Conservation (phyloP, 495 filamentous ascomycete species). For the Talaromyces thailandensis region DNA sequence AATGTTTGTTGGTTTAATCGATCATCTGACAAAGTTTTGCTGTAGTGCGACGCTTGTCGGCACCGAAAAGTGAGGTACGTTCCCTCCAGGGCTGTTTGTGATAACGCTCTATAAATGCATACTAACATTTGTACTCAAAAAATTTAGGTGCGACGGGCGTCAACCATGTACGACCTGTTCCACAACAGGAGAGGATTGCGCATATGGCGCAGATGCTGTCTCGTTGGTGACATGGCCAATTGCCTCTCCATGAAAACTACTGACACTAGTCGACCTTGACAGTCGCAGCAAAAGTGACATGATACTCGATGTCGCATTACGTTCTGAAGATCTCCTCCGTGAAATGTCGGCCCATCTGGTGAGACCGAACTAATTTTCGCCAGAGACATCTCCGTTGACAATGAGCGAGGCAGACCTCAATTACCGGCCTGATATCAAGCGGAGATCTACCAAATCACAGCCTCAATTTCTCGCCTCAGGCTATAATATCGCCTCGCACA, state of each 20-base stretch:
- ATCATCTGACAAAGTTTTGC: not conserved
- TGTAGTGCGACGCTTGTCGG: constrained; percentile 3
- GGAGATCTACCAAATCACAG: not conserved
- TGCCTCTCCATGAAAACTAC: not conserved
- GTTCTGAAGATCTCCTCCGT: constrained; percentile 9
- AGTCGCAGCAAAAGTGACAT: constrained; percentile 13
- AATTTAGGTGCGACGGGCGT: constrained; percentile 10
- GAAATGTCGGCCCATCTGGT: constrained; percentile 10
- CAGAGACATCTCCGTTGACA: not conserved
- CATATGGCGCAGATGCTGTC: constrained; percentile 10
- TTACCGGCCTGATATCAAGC: not conserved
- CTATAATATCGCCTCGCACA: not conserved
- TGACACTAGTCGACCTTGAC: not conserved
- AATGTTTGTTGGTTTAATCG: not conserved
- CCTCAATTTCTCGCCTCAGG: not conserved
- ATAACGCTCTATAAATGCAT: not conserved
- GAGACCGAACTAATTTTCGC: not conserved
- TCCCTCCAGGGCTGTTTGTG: too few relatives aligned
- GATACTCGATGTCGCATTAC: constrained; percentile 12
- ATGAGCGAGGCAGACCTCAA: not conserved
- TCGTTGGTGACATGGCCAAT: constrained; percentile 6
- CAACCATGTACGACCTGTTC: constrained; percentile 11
- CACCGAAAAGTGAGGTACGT: not conserved
- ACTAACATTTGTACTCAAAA: not conserved
- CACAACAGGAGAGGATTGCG: constrained; percentile 4